A percentile compares a stretch with the other conserved stretches of the same genome.
Conservation (phyloP, 2,329 filamentous ascomycete genomes). For the Myrmaecium sp. region DNA sequence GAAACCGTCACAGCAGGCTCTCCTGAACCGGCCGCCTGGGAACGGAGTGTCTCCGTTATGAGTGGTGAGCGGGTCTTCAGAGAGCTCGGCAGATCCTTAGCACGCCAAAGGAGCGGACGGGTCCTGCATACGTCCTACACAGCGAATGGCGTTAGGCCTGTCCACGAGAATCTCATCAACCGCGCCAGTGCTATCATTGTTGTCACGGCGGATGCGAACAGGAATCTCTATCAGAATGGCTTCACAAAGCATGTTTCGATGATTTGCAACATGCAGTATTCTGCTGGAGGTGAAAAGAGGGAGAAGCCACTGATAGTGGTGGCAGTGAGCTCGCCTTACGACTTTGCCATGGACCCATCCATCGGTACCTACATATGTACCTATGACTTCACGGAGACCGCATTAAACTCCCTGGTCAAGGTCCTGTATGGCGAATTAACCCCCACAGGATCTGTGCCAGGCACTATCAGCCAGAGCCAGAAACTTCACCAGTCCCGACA, state of each 20-base stretch:
- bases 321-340: constrained; percentile 86
- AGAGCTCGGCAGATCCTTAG: constrained; percentile 75
- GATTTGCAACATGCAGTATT: constrained; percentile 71
- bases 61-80: constrained; percentile 87
- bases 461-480: constrained; percentile 72
- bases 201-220: constrained; percentile 82
- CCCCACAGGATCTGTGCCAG: constrained; percentile 39
- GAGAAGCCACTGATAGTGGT: constrained; percentile 82
- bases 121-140: constrained; percentile 91
- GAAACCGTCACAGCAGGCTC: constrained; percentile 42
- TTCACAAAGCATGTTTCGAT: constrained; percentile 94
- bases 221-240: constrained; percentile 82
- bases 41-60: constrained; percentile 51
- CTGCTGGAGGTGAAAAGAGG: constrained; percentile 50
- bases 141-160: constrained; percentile 75
- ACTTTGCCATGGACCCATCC: constrained; percentile 82
- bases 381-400: constrained; percentile 89
- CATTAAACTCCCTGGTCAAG: constrained; percentile 67
- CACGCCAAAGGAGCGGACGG: constrained; percentile 68
- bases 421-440: constrained; percentile 62
- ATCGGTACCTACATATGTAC: constrained; percentile 91
- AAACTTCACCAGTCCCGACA: constrained; percentile 80
- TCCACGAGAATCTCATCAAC: constrained; percentile 85
- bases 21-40: constrained; percentile 38
- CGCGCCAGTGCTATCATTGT: constrained; percentile 77